These are phyloP conservation scores for Thielaviopsis populi DNA, from an alignment of 2,329 filamentous ascomycete species.

Conservation along the genomic window DNA sequence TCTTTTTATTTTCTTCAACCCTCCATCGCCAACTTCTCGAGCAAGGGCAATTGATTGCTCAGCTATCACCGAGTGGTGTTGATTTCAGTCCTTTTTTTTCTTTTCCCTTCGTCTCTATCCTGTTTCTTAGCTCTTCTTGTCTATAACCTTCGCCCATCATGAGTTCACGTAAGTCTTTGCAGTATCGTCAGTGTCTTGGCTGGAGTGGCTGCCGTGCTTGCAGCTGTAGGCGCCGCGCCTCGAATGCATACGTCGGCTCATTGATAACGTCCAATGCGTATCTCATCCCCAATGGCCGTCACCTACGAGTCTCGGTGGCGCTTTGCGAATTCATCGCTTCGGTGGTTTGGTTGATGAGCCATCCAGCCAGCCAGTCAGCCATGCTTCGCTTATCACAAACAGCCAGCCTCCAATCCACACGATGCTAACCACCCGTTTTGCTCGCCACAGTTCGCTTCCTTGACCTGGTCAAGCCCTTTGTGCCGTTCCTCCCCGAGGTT, in stretches of 20 bases:
- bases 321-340: background rate
- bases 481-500: conserved; percentile 98
- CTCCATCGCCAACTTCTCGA: conserved; percentile 14
- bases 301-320: background rate
- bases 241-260: background rate
- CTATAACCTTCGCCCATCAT: conserved; percentile 29
- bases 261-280: background rate
- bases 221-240: background rate
- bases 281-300: background rate
- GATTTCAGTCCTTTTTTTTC: conserved; percentile 22
- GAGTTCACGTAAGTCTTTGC: conserved; percentile 38
- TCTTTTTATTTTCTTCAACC: conserved; percentile 13
- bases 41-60: conserved; percentile 17
- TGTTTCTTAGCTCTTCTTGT: conserved; percentile 22
- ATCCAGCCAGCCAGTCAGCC: no score
- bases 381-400: background rate
- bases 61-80: conserved; percentile 15
- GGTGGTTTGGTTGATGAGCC: background rate
- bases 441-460: conserved; percentile 77
- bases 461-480: conserved; percentile 98
- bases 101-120: conserved; percentile 25
- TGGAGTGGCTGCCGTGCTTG: background rate
- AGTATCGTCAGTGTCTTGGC: background rate
- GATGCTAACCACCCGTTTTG: conserved; percentile 11
- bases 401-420: background rate